phyloP scores from a whole-genome alignment of 306 rosid genomes.

The Quillaja saponaria region DNA sequence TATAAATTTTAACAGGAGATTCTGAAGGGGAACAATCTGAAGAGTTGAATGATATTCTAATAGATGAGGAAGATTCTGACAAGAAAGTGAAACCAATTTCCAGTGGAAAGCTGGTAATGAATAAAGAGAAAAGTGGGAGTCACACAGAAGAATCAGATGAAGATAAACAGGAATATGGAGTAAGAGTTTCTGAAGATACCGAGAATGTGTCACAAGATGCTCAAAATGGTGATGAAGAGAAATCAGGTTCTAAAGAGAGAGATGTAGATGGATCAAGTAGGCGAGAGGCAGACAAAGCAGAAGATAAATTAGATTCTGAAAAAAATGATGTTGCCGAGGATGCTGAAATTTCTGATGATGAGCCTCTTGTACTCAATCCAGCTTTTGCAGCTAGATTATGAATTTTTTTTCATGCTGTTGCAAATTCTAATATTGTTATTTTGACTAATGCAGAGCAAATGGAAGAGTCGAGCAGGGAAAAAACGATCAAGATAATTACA shows the following conservation, averaged over 20 bases:
- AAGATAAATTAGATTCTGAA: conserved; percentile 47
- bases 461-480: conserved; percentile 67
- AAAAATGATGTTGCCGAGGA: conserved; percentile 36
- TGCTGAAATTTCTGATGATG: conserved; percentile 75
- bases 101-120: conserved; percentile 40
- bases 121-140: conserved; percentile 33
- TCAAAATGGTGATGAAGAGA: conserved; percentile 44
- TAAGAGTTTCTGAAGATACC: conserved; percentile 44
- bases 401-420: not conserved
- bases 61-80: conserved; percentile 49
- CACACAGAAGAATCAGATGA: conserved; percentile 51
- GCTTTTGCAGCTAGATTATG: conserved; percentile 18
- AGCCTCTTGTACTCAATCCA: conserved; percentile 72
- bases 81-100: conserved; percentile 50
- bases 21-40: conserved; percentile 60
- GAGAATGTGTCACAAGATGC: conserved; percentile 39
- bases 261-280: conserved; percentile 47
- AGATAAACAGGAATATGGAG: conserved; percentile 47
- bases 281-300: conserved; percentile 46
- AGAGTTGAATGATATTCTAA: conserved; percentile 37
- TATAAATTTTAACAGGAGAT: conserved; percentile 42
- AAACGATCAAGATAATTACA: conserved; percentile 37
- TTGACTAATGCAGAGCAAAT: conserved; percentile 64
- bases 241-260: conserved; percentile 50
- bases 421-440: conserved; percentile 17